Percentiles rank a stretch among this genome's conserved stretches.
These are phyloP conservation scores for Bruguiera sexangula DNA, from an alignment of 345 rosid species.

Conservation along the genomic window DNA sequence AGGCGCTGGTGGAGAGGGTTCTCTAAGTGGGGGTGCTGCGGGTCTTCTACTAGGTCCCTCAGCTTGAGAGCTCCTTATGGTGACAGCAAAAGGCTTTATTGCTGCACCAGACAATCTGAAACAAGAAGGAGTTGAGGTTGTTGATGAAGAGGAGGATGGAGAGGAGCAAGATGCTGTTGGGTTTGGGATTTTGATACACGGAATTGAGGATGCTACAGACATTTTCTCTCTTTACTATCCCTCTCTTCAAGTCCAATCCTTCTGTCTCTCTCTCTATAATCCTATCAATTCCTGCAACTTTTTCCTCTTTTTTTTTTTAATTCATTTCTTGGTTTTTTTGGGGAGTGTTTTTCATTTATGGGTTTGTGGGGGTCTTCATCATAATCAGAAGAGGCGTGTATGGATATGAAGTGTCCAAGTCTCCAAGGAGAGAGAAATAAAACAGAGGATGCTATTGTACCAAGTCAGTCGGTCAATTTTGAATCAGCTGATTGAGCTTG, in stretches of 20 bases:
- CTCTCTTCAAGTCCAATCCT: not conserved
- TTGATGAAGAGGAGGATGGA: slow-evolving; percentile 39
- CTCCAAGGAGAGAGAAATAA: slow-evolving; percentile 3
- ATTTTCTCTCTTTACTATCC: slow-evolving; percentile 18
- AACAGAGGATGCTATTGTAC: not conserved
- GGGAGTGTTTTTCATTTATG: not conserved
- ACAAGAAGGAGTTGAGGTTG: slow-evolving; percentile 23
- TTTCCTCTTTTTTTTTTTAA: not conserved
- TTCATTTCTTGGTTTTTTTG: not conserved
- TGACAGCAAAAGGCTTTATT: slow-evolving; percentile 39
- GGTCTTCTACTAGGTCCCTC: slow-evolving; percentile 95
- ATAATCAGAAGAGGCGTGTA: slow-evolving; percentile 19
- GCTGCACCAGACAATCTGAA: slow-evolving; percentile 41
- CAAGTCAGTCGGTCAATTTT: not conserved
- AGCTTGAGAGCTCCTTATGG: slow-evolving; percentile 66
- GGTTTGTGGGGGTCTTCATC: not conserved
- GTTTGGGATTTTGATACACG: slow-evolving; percentile 53
- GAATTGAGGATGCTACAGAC: slow-evolving; percentile 68
- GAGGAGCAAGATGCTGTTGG: slow-evolving; percentile 38
- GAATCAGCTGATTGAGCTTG: not conserved
- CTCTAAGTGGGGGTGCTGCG: slow-evolving; percentile 54
- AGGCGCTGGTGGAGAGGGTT: slow-evolving; percentile 35
- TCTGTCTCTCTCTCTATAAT: not conserved
- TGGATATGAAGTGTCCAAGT: slow-evolving; percentile 53
- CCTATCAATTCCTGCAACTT: not conserved